Evolutionary conservation across 78 protist genomes (phyloP), one percentile per base, ranked within the genome.

Genomic region (Dictyostelium intermedium): DNA sequence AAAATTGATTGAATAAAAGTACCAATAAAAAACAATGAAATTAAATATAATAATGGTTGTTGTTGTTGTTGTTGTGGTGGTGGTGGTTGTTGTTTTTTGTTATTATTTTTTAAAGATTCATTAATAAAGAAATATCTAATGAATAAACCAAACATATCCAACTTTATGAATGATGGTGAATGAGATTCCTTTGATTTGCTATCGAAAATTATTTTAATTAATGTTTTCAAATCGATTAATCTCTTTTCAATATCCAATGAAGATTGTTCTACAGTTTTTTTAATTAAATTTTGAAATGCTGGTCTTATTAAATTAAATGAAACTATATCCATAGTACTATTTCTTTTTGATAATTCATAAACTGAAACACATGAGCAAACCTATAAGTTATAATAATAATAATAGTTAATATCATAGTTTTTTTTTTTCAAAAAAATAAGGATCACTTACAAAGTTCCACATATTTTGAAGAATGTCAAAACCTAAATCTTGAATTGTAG

Each of bases 91-190:
- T n/a, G n/a, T n/a, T n/a, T n/a, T n/a, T 70, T 32, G 23, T 77
- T 41, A 61, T 13, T 34, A 32, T 30, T 6, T 72, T 72, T 34
- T 32, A 32, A 72, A 11, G 79, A 77, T 41, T 77, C 82, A 41
- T 41, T 77, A 11, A 47, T 39, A 41, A 77, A 77, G 25, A 39
- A 77, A 41, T 39, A 77, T 77, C 60, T 77, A 9, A 41, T n/a
- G n/a, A 77, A 77, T n/a, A 77, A 77, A 9, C 82, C 82, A 41
- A 77, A 77, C 82, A 77, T 77, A 77, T 77, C 82, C 30, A 77
- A 77, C n/a, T 20, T 41, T 10, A 77, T 35, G n/a, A 77, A 77
- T 77, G 81, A 37, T 20, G 66, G 66, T 56, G 30, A 27, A 35
- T 27, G 43, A 7, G 81, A 66, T 23, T 66, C 74, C 35, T 66